Percentiles rank a stretch among this genome's conserved stretches.
Evolutionary conservation across 345 rosid species (phyloP).

Genomic region (Acer saccharum): DNA sequence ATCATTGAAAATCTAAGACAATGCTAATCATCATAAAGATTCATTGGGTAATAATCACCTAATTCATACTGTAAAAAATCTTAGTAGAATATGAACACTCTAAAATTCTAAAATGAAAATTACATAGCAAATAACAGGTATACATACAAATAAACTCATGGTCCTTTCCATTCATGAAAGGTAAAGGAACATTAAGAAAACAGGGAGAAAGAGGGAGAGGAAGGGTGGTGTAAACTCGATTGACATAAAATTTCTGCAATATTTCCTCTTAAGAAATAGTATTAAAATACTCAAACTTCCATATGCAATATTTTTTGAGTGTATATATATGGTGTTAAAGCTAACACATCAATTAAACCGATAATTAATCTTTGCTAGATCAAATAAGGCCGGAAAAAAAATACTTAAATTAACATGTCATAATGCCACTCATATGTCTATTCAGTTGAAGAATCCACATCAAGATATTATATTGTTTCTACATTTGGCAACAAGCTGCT

Average conservation of each 20-base stretch:
- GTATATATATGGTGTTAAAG: neutral
- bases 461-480: neutral
- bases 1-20: neutral
- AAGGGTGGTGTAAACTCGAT: neutral
- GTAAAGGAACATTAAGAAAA: neutral
- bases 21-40: neutral
- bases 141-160: neutral
- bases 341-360: slow-evolving; percentile 2
- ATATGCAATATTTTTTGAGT: neutral
- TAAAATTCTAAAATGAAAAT: neutral
- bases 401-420: neutral
- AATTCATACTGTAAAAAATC: neutral
- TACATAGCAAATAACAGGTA: neutral
- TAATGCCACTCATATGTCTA: neutral
- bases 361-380: neutral
- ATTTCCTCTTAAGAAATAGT: slow-evolving; percentile 3
- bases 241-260: neutral
- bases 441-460: neutral
- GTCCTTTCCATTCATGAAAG: neutral
- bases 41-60: neutral
- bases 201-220: neutral
- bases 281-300: neutral
- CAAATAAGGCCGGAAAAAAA: neutral
- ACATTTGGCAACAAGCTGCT: neutral
- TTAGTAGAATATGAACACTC: neutral